Conservation (phyloP, 2,329 filamentous ascomycete species). For the Penicillium sclerotigenum region DNA sequence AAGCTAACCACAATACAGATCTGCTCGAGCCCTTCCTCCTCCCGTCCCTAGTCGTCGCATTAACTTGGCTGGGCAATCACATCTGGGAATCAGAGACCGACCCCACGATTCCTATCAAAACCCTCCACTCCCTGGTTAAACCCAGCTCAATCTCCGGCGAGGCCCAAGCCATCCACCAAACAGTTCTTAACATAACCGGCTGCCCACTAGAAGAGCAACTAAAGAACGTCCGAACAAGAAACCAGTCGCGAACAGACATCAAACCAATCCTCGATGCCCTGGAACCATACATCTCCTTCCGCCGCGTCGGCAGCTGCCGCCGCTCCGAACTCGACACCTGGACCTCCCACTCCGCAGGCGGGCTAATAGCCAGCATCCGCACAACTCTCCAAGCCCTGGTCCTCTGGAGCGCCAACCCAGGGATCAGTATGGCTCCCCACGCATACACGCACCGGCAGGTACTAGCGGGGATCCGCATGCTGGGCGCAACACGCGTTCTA, state of each 20-base stretch:
- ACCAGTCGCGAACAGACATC: slow-evolving; percentile 52
- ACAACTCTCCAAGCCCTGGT: slow-evolving; percentile 52
- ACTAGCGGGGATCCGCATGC: slow-evolving; percentile 41
- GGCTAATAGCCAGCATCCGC: slow-evolving; percentile 48
- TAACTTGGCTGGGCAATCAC: slow-evolving; percentile 58
- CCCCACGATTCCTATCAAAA: slow-evolving; percentile 52
- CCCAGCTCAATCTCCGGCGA: slow-evolving; percentile 58
- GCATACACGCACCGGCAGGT: slow-evolving; percentile 57
- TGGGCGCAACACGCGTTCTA: slow-evolving; percentile 41
- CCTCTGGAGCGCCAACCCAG: slow-evolving; percentile 51
- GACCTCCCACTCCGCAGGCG: slow-evolving; percentile 47
- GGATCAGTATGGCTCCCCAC: slow-evolving; percentile 53
- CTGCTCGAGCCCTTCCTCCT: slow-evolving; percentile 62
- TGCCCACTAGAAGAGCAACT: slow-evolving; percentile 52
- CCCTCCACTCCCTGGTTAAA: slow-evolving; percentile 56
- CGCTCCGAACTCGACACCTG: slow-evolving; percentile 53
- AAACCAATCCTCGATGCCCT: slow-evolving; percentile 53
- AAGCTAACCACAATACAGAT: slow-evolving; percentile 40
- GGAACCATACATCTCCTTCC: slow-evolving; percentile 50
- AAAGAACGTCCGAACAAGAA: slow-evolving; percentile 48
- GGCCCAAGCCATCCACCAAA: slow-evolving; percentile 58
- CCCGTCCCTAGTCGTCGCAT: slow-evolving; percentile 57
- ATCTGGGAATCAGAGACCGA: slow-evolving; percentile 52
- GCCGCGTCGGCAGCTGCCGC: slow-evolving; percentile 46
- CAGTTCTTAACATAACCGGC: slow-evolving; percentile 57